A percentile compares a stretch with the other conserved stretches of the same genome.
These are phyloP conservation scores for Cryptococcus sp. DNA, from an alignment of 1,284 basidiomycete species.

Conservation along the genomic window DNA sequence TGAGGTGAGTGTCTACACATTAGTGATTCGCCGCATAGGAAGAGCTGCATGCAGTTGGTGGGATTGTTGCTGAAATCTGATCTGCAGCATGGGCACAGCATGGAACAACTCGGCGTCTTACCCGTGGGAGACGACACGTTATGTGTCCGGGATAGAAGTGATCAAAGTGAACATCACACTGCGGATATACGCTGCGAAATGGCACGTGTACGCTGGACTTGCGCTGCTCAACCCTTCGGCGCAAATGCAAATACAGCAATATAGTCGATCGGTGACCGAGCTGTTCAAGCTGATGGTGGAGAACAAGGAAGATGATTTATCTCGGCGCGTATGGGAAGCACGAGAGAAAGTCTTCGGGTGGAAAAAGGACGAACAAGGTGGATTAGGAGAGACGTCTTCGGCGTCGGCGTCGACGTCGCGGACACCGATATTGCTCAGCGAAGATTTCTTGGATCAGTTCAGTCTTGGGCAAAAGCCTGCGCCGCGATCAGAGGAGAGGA, in stretches of 20 bases:
- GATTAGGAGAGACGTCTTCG: not conserved
- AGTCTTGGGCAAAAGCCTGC: slow-evolving; percentile 65
- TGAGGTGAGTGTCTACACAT: slow-evolving; percentile 63
- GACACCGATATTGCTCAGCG: slow-evolving; percentile 77
- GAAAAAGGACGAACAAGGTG: slow-evolving; percentile 35
- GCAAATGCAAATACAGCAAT: slow-evolving; percentile 84
- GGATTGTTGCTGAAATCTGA: not conserved
- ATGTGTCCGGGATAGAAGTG: slow-evolving; percentile 97
- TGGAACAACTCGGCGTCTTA: slow-evolving; percentile 79
- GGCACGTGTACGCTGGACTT: slow-evolving; percentile 98
- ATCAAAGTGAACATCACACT: slow-evolving; percentile 97
- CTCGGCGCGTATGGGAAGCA: slow-evolving; percentile 72
- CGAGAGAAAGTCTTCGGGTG: slow-evolving; percentile 76
- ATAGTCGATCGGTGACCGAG: slow-evolving; percentile 78
- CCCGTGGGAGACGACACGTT: slow-evolving; percentile 90
- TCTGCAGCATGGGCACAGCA: slow-evolving; percentile 88
- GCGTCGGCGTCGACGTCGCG: slow-evolving; percentile 6
- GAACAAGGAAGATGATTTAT: slow-evolving; percentile 67
- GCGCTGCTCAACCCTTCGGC: slow-evolving; percentile 97
- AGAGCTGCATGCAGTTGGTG: not conserved
- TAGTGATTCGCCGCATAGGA: not conserved
- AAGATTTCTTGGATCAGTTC: slow-evolving; percentile 86
- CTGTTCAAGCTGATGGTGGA: slow-evolving; percentile 95
- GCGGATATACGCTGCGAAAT: slow-evolving; percentile 94
- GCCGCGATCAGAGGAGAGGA: slow-evolving; percentile 16